phyloP scores from a whole-genome alignment of 2,329 filamentous ascomycete species.

The Chrysosporium queenslandicum region DNA sequence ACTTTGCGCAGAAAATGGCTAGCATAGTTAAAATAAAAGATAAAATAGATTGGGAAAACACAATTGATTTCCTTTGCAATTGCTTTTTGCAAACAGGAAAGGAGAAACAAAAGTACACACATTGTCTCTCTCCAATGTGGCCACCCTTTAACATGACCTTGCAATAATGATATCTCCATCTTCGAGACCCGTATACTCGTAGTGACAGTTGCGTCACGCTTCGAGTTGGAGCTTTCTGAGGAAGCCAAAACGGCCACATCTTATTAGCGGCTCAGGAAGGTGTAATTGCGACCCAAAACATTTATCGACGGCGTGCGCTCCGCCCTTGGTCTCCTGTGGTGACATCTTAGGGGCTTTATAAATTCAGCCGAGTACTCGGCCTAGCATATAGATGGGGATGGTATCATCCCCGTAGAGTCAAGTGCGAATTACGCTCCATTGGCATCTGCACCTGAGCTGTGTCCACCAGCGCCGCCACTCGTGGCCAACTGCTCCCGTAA shows the following conservation, averaged over 20 bases:
- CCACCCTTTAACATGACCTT: too few relatives aligned
- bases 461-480: neutral
- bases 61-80: neutral
- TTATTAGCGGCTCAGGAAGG: too few relatives aligned
- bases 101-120: too few relatives aligned
- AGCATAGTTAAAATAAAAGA: slow-evolving; percentile 1
- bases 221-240: too few relatives aligned
- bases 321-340: too few relatives aligned
- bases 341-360: neutral
- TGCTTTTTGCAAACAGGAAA: neutral
- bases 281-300: neutral
- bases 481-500: slow-evolving; percentile 23
- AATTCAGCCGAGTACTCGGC: neutral
- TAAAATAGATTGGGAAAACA: neutral
- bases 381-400: neutral
- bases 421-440: too few relatives aligned
- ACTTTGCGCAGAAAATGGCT: slow-evolving; percentile 16
- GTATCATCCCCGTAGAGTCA: neutral
- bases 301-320: too few relatives aligned
- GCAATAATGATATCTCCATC: too few relatives aligned
- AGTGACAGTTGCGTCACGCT: too few relatives aligned
- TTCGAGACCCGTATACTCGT: too few relatives aligned
- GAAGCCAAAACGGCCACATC: too few relatives aligned
- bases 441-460: neutral
- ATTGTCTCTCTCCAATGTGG: too few relatives aligned